phyloP scores from a whole-genome alignment of 306 rosid species.

The Ceratonia siliqua region DNA sequence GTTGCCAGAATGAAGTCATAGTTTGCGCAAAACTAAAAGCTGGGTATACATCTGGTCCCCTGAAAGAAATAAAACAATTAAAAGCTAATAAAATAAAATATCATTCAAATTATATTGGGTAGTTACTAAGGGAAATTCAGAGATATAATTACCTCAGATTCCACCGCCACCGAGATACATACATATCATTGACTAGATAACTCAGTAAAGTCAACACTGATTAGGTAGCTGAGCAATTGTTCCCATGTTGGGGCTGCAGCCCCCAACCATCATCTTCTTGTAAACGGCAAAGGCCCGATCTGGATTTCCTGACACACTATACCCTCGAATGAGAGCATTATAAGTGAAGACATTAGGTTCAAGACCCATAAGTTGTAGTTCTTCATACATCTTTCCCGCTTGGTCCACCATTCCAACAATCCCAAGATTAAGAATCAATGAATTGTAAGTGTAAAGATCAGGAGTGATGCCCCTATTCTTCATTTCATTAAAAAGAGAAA shows the following conservation, averaged over 20 bases:
- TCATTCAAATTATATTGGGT: conserved; percentile 11
- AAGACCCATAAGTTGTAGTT: conserved; percentile 68
- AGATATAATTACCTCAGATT: conserved; percentile 27
- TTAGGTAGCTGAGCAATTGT: conserved; percentile 91
- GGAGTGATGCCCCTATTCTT: conserved; percentile 64
- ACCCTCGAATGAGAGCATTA: conserved; percentile 91
- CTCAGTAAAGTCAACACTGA: conserved; percentile 42
- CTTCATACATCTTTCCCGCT: conserved; percentile 75
- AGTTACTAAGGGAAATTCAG: neutral
- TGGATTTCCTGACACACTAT: conserved; percentile 64
- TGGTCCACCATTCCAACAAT: conserved; percentile 78
- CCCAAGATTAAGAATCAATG: conserved; percentile 78
- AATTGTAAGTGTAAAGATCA: conserved; percentile 84
- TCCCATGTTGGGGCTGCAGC: conserved; percentile 76
- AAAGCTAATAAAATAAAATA: conserved; percentile 18
- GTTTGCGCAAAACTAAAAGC: neutral
- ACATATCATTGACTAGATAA: no score
- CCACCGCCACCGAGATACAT: conserved; percentile 32
- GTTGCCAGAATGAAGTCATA: conserved; percentile 20
- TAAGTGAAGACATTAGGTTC: conserved; percentile 92
- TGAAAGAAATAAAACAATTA: conserved; percentile 24
- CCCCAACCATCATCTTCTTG: conserved; percentile 87
- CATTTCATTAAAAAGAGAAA: conserved; percentile 76
- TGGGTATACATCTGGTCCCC: neutral
- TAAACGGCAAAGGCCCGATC: conserved; percentile 77